Base-by-base conservation (phyloP, 2,329 filamentous ascomycete genomes). In the Colletotrichum filicis region DNA sequence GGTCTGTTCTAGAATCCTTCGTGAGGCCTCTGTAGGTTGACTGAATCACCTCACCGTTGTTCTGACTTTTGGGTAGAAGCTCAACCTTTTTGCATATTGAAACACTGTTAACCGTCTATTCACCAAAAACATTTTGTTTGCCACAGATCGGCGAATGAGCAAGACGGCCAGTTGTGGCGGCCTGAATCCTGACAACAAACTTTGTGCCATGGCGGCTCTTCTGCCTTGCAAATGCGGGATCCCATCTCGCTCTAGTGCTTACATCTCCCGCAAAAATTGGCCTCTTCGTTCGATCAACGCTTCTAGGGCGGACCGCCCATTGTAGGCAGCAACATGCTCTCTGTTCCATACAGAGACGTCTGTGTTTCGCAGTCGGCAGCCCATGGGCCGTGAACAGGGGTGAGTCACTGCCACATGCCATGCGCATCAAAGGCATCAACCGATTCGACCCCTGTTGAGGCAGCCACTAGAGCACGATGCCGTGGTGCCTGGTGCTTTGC, bases 271-370 rank as follows among this genome's bases (percentile, higher is more conserved):
- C 3, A 28, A 14, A 19, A 22, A 28, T 58, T 49, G 56, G 37
- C 28, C 26, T 35, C n/a, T 56, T 26, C n/a, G 24, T 73, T 59
- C 4, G 46, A 58, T 19, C 12, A 52, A 24, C 3, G 35, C 49
- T 4, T 16, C 26, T 22, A 22, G 3, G 8, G 5, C 11, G 42
- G 24, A 24, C 35, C 14, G 55, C n/a, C 19, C 26, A 6, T 5
- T 19, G 60, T 57, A 73, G 71, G 71, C 71, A 73, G 71, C 66
- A 73, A 46, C 24, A 42, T 57, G 52, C 24, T 46, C 24, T 16
- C 6, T n/a, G n/a, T 24, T 16, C 22, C 16, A 55, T 8, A 14
- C n/a, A 5, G 28, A 63, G 11, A 11, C 49, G 7, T 14, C 16
- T 30, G 7, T 11, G 14, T 53, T 24, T 26, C 46, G 12, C 37